Evolutionary conservation across 306 rosid genomes (phyloP).

Genomic region (Trifolium subterraneum): DNA sequence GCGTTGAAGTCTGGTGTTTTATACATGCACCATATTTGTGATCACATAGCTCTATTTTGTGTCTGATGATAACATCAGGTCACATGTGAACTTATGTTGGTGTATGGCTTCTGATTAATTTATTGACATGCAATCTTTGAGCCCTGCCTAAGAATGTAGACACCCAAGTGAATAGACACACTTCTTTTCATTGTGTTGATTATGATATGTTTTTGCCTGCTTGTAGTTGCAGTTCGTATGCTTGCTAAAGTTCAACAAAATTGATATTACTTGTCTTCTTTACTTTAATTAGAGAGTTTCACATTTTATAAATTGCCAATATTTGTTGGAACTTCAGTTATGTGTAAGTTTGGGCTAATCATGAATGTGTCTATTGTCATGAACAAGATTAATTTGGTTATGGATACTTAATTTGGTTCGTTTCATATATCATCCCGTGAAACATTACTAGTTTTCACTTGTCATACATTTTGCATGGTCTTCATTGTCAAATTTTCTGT

Average conservation of each 20-base stretch:
- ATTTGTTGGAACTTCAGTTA: neutral
- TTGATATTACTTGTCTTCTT: neutral
- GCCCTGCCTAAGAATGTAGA: slow-evolving; percentile 5
- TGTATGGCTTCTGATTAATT: slow-evolving; percentile 16
- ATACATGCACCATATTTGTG: slow-evolving; percentile 23
- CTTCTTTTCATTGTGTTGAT: slow-evolving; percentile 8
- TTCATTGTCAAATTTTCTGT: slow-evolving; percentile 17
- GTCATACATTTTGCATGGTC: neutral
- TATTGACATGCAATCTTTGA: slow-evolving; percentile 1
- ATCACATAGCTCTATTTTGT: slow-evolving; percentile 11
- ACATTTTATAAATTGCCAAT: neutral
- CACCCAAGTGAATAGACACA: neutral
- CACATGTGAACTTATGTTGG: slow-evolving; percentile 1
- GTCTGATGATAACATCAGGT: slow-evolving; percentile 2
- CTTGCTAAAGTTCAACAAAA: neutral
- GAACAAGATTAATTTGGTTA: neutral
- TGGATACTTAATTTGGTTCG: neutral
- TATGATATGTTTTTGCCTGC: neutral
- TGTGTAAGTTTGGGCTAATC: neutral
- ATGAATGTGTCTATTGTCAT: neutral
- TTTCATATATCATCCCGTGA: slow-evolving; percentile 6
- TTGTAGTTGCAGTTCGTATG: neutral
- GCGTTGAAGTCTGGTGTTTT: neutral
- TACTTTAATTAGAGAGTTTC: neutral
- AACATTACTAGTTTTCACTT: slow-evolving; percentile 24